phyloP scores from a whole-genome alignment of 2,329 filamentous ascomycete genomes.

The Aspergillus sp. region DNA sequence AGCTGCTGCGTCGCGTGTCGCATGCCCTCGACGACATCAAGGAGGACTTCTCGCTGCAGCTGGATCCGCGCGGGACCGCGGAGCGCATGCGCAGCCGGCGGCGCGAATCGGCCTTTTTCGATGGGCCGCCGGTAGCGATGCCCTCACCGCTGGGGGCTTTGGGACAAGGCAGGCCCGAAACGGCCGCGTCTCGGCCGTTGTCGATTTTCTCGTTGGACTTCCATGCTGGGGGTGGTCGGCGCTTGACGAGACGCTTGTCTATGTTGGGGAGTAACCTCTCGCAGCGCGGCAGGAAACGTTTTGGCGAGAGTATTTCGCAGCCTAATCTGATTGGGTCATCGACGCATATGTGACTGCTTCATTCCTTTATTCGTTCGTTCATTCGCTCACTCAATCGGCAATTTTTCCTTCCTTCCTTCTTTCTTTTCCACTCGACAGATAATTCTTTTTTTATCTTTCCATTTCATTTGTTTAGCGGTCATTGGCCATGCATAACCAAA shows the following conservation, averaged over 20 bases:
- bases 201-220: constrained; percentile 20
- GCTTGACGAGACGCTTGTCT: constrained; percentile 20
- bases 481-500: no score
- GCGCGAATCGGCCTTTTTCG: constrained; percentile 18
- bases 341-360: constrained; percentile 13
- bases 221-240: constrained; percentile 10
- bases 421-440: background rate
- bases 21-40: constrained; percentile 30
- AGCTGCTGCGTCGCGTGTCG: constrained; percentile 25
- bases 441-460: background rate
- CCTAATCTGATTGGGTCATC: constrained; percentile 29
- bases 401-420: constrained; percentile 1
- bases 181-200: constrained; percentile 10
- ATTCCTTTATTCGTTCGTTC: background rate
- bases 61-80: constrained; percentile 15
- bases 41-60: constrained; percentile 22
- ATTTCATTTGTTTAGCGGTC: background rate
- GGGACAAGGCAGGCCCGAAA: background rate
- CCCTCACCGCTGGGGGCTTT: no score
- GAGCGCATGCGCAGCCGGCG: constrained; percentile 14
- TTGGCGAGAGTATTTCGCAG: constrained; percentile 21
- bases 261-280: constrained; percentile 10
- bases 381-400: background rate
- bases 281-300: constrained; percentile 8
- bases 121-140: background rate